These are phyloP conservation scores for Boletus coccyginus DNA, from an alignment of 768 basidiomycete genomes.

Conservation along the genomic window DNA sequence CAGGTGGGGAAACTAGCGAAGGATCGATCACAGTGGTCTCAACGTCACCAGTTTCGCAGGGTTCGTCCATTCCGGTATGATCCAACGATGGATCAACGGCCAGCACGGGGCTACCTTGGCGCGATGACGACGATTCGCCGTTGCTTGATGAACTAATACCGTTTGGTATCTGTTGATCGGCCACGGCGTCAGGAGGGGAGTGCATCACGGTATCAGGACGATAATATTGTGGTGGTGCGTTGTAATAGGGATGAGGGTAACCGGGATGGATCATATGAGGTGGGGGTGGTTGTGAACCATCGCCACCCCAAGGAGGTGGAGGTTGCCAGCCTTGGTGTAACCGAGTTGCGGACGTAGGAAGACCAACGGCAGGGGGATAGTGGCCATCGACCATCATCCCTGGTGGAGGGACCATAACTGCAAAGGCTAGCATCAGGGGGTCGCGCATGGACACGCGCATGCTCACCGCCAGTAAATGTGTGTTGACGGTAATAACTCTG, in stretches of 20 bases:
- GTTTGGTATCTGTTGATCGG: conserved; percentile 24
- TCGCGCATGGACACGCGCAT: background rate
- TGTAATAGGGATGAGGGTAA: conserved; percentile 38
- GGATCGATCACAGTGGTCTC: conserved; percentile 37
- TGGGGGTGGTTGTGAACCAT: conserved; percentile 36
- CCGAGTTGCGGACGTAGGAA: conserved; percentile 55
- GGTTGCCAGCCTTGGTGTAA: conserved; percentile 42
- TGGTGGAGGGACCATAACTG: conserved; percentile 43
- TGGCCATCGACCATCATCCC: conserved; percentile 42
- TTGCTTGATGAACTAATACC: conserved; percentile 21
- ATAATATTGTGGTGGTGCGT: conserved; percentile 45
- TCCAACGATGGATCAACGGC: conserved; percentile 26
- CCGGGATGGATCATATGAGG: conserved; percentile 33
- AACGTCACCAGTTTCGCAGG: conserved; percentile 7
- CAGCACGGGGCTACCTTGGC: conserved; percentile 24
- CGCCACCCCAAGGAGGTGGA: conserved; percentile 33
- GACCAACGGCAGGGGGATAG: conserved; percentile 40
- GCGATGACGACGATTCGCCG: conserved; percentile 28
- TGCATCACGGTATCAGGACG: conserved; percentile 34
- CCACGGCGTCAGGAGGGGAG: conserved; percentile 11
- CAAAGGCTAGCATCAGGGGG: conserved; percentile 4
- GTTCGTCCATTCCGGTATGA: conserved; percentile 12
- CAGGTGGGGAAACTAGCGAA: conserved; percentile 31
- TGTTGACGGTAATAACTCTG: conserved; percentile 69
- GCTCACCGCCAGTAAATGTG: conserved; percentile 45